Evolutionary conservation across 1,139 yeast genomes (phyloP).

Genomic region (Yamadazyma pseudoaaseri): DNA sequence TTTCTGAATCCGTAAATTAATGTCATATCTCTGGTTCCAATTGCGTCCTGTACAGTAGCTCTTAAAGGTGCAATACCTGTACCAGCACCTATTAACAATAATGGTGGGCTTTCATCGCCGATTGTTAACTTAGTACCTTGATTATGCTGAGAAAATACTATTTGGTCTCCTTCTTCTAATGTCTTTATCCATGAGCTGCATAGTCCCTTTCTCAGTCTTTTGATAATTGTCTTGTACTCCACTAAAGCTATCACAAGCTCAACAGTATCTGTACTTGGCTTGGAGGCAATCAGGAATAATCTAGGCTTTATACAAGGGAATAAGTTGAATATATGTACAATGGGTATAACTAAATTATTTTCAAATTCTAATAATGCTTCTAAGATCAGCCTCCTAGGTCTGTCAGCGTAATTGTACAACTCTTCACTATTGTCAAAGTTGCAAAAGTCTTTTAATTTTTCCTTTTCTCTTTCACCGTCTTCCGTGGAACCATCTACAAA

Average conservation of each 20-base stretch:
- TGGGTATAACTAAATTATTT: slow-evolving; percentile 66
- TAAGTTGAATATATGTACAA: slow-evolving; percentile 70
- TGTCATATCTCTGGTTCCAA: slow-evolving; percentile 27
- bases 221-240: slow-evolving; percentile 77
- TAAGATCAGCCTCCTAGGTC: slow-evolving; percentile 84
- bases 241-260: slow-evolving; percentile 82
- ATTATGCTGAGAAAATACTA: slow-evolving; percentile 57
- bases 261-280: slow-evolving; percentile 37
- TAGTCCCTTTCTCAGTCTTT: slow-evolving; percentile 75
- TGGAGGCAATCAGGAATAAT: slow-evolving; percentile 41
- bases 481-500: slow-evolving; percentile 58
- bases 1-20: slow-evolving; percentile 80
- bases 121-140: slow-evolving; percentile 38
- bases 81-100: slow-evolving; percentile 81
- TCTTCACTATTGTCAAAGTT: slow-evolving; percentile 73
- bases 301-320: slow-evolving; percentile 81
- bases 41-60: slow-evolving; percentile 48
- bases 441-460: slow-evolving; percentile 75
- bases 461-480: slow-evolving; percentile 60
- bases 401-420: slow-evolving; percentile 80
- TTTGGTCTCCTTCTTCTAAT: slow-evolving; percentile 44
- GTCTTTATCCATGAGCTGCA: slow-evolving; percentile 76
- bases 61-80: slow-evolving; percentile 93
- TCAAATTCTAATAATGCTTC: slow-evolving; percentile 84
- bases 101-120: slow-evolving; percentile 38